phyloP scores from a whole-genome alignment of 495 filamentous ascomycete genomes.

The Pyronema omphalodes region DNA sequence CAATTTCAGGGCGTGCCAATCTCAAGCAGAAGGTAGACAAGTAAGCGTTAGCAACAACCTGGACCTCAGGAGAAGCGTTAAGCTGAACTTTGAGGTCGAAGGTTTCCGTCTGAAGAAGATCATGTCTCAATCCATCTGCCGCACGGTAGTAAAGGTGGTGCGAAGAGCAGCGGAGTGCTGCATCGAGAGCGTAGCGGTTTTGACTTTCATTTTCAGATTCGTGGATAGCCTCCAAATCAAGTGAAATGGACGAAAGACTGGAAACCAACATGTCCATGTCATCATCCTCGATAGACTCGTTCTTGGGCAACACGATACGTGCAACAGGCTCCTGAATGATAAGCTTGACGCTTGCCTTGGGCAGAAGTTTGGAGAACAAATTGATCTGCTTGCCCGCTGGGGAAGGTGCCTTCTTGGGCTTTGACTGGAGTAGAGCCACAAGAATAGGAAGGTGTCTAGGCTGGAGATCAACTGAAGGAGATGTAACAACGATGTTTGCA shows the following conservation, averaged over 20 bases:
- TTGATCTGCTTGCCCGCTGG: slow-evolving; percentile 35
- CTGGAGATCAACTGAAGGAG: slow-evolving; percentile 87
- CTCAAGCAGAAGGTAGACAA: slow-evolving; percentile 75
- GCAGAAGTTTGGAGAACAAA: slow-evolving; percentile 75
- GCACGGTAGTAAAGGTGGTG: slow-evolving; percentile 96
- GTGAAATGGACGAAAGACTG: slow-evolving; percentile 73
- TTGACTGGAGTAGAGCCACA: slow-evolving; percentile 48
- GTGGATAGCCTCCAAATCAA: slow-evolving; percentile 89
- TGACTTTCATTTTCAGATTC: slow-evolving; percentile 59
- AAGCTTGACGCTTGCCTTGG: slow-evolving; percentile 86
- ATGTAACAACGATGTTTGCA: slow-evolving; percentile 88
- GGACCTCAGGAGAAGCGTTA: slow-evolving; percentile 68
- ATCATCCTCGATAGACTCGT: slow-evolving; percentile 33
- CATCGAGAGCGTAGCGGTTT: slow-evolving; percentile 65
- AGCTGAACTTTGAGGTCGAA: slow-evolving; percentile 72
- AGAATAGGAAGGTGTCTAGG: slow-evolving; percentile 79
- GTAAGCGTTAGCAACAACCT: slow-evolving; percentile 59
- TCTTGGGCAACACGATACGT: slow-evolving; percentile 64
- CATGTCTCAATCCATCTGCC: slow-evolving; percentile 55
- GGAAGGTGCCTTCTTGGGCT: slow-evolving; percentile 31
- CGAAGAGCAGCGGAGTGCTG: slow-evolving; percentile 62
- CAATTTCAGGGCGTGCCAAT: slow-evolving; percentile 81
- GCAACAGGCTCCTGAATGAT: slow-evolving; percentile 92
- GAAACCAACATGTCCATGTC: slow-evolving; percentile 91
- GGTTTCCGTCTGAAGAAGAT: slow-evolving; percentile 66